Evolutionary conservation across 2,329 filamentous ascomycete genomes (phyloP).

Genomic region (Cadophora malorum): DNA sequence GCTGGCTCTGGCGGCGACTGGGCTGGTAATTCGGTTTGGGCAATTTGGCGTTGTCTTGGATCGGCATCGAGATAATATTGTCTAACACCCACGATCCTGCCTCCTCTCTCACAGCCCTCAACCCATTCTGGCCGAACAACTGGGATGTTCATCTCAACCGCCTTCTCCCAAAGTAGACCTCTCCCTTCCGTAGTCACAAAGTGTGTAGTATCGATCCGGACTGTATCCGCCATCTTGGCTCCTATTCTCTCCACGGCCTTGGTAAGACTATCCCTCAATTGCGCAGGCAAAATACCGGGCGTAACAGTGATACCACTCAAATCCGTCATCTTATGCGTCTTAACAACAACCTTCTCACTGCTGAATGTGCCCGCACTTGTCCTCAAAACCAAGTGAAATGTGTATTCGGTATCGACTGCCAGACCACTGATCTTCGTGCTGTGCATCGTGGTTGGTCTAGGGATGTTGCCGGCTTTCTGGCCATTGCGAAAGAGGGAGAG

Average conservation of each 20-base stretch:
- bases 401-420: slow-evolving; percentile 95
- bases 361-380: slow-evolving; percentile 88
- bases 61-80: slow-evolving; percentile 96
- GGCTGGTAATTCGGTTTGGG: slow-evolving; percentile 29
- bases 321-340: slow-evolving; percentile 99
- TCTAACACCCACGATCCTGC: slow-evolving; percentile 89
- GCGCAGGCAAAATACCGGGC: slow-evolving; percentile 79
- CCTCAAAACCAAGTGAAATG: slow-evolving; percentile 88
- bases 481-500: slow-evolving; percentile 94
- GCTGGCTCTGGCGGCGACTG: slow-evolving; percentile 32
- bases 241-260: slow-evolving; percentile 86
- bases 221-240: slow-evolving; percentile 86
- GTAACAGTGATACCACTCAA: slow-evolving; percentile 95
- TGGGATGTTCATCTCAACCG: slow-evolving; percentile 96
- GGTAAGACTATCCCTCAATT: slow-evolving; percentile 74
- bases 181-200: slow-evolving; percentile 96
- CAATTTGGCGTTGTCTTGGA: slow-evolving; percentile 45
- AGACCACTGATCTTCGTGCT: slow-evolving; percentile 97
- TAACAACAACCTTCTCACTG: slow-evolving; percentile 83
- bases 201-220: slow-evolving; percentile 97
- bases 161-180: slow-evolving; percentile 92
- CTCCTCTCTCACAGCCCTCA: slow-evolving; percentile 92
- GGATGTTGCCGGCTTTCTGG: slow-evolving; percentile 95
- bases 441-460: slow-evolving; percentile 82
- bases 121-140: slow-evolving; percentile 98